Evolutionary conservation across 371 early-diverging fungal species (phyloP), one percentile per base, ranked within the genome.

Genomic region (Mucor mucedo): DNA sequence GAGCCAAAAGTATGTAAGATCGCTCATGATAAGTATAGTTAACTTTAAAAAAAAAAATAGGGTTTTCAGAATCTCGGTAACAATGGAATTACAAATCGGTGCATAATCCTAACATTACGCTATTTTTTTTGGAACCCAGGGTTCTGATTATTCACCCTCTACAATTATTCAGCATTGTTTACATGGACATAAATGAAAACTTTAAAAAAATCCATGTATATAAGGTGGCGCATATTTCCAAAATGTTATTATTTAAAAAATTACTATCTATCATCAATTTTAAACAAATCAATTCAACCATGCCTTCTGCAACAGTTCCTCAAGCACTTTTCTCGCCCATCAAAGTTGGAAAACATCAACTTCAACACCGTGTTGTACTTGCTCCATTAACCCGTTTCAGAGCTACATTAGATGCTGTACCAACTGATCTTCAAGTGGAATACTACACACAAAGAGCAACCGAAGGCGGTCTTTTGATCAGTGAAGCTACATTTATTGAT

Each of bases 291-390:
- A 21, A 21, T 21, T 21, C 8, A 35, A 35, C 8, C 4, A 35
- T 35, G 35, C 35, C 35, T 35, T 4, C 8, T 35, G 8, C 35
- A 35, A 35, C 70, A 21, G 21, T 21, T 27, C 10, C 58, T 40
- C 39, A 55, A 13, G 55, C 41, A 9, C 2, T 55, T 13, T 55
- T 55, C 42, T 55, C 52, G 33, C 63, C 63, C 27, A 55, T 62
- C 32, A 55, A 62, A 27, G 39, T 62, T 2, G 41, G 79, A 69
- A 29, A 54, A 45, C 3, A 42, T 39, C 21, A 29, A 11, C 56
- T 82, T 13, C 48, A 75, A 33, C 87, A 88, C 63, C 82, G 89
- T 61, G 73, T 85, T 48, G 84, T 74, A 14, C 67, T 88, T 56
- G 83, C 79, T 11, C 84, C 88, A 9, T 52, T 88, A 57, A 86